Conservation (phyloP, 441 rosid species). For the Brassica balearica region DNA sequence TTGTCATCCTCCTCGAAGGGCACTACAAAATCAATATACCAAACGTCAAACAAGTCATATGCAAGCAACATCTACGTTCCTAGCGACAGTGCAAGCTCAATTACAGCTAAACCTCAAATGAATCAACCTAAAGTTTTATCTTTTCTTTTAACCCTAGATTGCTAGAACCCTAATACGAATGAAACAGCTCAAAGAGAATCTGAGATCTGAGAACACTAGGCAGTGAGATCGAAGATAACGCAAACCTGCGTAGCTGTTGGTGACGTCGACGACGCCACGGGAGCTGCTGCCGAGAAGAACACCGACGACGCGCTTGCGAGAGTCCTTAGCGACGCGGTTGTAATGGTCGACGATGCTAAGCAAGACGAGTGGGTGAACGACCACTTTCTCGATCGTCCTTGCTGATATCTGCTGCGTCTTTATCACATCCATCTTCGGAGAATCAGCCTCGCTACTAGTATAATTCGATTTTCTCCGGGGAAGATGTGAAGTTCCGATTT, state of each 20-base stretch:
- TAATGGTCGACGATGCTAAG: slow-evolving; percentile 91
- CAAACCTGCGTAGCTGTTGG: slow-evolving; percentile 87
- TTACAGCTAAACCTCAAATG: not conserved
- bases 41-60: slow-evolving; percentile 25
- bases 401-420: slow-evolving; percentile 79
- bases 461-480: slow-evolving; percentile 15
- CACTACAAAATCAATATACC: slow-evolving; percentile 46
- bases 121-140: not conserved
- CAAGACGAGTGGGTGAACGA: slow-evolving; percentile 90
- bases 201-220: slow-evolving; percentile 33
- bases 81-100: slow-evolving; percentile 11
- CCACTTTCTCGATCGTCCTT: slow-evolving; percentile 78
- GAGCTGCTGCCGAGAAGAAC: slow-evolving; percentile 54
- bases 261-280: slow-evolving; percentile 63
- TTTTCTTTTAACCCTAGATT: slow-evolving; percentile 27
- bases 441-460: not conserved
- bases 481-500: not conserved
- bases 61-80: not conserved
- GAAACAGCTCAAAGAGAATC: slow-evolving; percentile 4
- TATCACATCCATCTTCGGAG: slow-evolving; percentile 66
- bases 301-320: slow-evolving; percentile 84
- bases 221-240: slow-evolving; percentile 12
- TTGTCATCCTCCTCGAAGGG: slow-evolving; percentile 74
- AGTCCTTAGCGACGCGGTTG: slow-evolving; percentile 87
- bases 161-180: slow-evolving; percentile 1